These are phyloP conservation scores for Aspergillus neotritici DNA, from an alignment of 2,329 filamentous ascomycete species.

Conservation along the genomic window DNA sequence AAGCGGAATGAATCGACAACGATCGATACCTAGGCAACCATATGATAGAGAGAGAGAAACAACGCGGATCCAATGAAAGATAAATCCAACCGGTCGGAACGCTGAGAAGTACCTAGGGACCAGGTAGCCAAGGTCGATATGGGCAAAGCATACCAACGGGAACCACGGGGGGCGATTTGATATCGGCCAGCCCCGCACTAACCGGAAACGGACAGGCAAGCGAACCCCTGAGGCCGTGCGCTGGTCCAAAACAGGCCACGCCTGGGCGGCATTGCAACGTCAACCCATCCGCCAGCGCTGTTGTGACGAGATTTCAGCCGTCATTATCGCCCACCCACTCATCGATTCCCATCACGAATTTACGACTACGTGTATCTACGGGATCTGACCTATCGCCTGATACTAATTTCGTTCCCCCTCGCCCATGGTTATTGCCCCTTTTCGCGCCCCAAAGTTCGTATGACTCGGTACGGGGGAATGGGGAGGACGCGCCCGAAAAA, in stretches of 20 bases:
- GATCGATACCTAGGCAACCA: too few relatives aligned
- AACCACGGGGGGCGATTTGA: conserved; percentile 30
- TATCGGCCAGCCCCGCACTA: conserved; percentile 42
- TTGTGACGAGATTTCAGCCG: conserved; percentile 28
- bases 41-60: too few relatives aligned
- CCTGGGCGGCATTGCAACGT: conserved; percentile 40
- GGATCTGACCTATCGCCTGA: conserved; percentile 56
- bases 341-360: conserved; percentile 52
- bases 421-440: conserved; percentile 35
- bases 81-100: conserved; percentile 1
- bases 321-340: conserved; percentile 42
- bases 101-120: not conserved
- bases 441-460: conserved; percentile 37
- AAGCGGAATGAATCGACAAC: too few relatives aligned
- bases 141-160: conserved; percentile 7
- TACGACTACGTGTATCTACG: conserved; percentile 48
- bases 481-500: conserved; percentile 57
- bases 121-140: conserved; percentile 1
- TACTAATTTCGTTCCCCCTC: conserved; percentile 58
- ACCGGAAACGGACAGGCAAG: conserved; percentile 35
- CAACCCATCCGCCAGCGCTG: conserved; percentile 38
- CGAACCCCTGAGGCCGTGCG: conserved; percentile 41
- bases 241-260: conserved; percentile 38
- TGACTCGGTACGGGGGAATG: conserved; percentile 43
- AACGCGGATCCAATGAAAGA: conserved; percentile 3